Percentiles rank a stretch among this genome's conserved stretches.
These are phyloP conservation scores for Trichoderma koningiopsis DNA, from an alignment of 2,329 filamentous ascomycete genomes.

Conservation along the genomic window DNA sequence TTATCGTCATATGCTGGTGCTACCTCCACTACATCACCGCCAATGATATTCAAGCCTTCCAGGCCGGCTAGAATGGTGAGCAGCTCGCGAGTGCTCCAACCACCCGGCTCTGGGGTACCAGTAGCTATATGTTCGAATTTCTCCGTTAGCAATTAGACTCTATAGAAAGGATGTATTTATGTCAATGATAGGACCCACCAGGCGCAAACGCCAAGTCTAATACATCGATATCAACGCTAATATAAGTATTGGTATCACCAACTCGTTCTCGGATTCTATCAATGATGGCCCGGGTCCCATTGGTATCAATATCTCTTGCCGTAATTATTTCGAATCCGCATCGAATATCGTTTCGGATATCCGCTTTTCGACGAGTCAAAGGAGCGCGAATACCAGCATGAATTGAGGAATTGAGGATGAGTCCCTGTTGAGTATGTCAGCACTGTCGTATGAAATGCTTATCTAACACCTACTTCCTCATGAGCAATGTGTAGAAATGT, in stretches of 20 bases:
- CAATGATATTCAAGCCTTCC: slow-evolving; percentile 77
- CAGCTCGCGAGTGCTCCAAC: slow-evolving; percentile 82
- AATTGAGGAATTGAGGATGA: slow-evolving; percentile 71
- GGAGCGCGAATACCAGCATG: slow-evolving; percentile 80
- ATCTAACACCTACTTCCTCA: slow-evolving; percentile 27
- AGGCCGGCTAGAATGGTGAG: slow-evolving; percentile 77
- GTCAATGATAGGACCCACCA: slow-evolving; percentile 7
- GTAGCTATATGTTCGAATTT: slow-evolving; percentile 55
- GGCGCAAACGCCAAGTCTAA: slow-evolving; percentile 60
- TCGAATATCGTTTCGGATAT: slow-evolving; percentile 31
- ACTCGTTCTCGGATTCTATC: slow-evolving; percentile 67
- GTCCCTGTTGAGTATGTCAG: slow-evolving; percentile 28
- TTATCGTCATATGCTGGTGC: slow-evolving; percentile 77
- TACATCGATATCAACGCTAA: slow-evolving; percentile 77
- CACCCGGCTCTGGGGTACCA: slow-evolving; percentile 81
- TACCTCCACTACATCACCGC: slow-evolving; percentile 84
- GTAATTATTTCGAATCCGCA: slow-evolving; percentile 32
- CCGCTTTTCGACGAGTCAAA: slow-evolving; percentile 53
- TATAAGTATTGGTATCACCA: slow-evolving; percentile 72
- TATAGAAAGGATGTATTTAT: neutral
- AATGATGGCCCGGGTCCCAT: slow-evolving; percentile 69
- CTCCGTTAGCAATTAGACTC: neutral
- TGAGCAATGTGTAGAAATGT: slow-evolving; percentile 34
- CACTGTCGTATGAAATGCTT: too few species aligned
- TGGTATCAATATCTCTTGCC: slow-evolving; percentile 69